Conservation (phyloP, 805 yeast genomes). For the Torulaspora microellipsoides region DNA sequence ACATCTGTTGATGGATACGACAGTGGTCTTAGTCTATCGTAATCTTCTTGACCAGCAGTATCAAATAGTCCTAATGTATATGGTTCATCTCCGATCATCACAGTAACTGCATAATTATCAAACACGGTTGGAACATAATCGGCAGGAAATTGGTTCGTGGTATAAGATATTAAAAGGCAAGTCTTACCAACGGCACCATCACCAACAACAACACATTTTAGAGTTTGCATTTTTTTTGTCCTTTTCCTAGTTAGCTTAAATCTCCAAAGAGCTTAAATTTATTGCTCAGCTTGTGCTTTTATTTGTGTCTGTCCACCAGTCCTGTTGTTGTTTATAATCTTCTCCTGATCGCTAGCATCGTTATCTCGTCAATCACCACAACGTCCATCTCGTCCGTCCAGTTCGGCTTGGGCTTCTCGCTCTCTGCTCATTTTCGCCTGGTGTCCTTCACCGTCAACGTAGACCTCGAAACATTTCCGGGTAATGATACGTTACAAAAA, state of each 20-base stretch:
- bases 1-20: constrained; percentile 97
- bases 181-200: constrained; percentile 99
- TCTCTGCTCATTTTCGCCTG: too few relatives aligned
- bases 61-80: constrained; percentile 95
- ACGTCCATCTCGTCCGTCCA: too few relatives aligned
- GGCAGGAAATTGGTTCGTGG: constrained; percentile 95
- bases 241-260: neutral
- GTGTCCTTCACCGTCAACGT: too few relatives aligned
- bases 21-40: constrained; percentile 93
- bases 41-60: constrained; percentile 99
- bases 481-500: too few relatives aligned
- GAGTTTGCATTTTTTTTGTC: constrained; percentile 39
- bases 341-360: neutral
- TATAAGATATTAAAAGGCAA: constrained; percentile 90
- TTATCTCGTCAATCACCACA: constrained; percentile 8
- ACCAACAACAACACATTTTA: constrained; percentile 97
- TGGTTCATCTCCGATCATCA: constrained; percentile 97
- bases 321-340: too few relatives aligned
- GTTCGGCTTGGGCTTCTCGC: too few relatives aligned
- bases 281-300: neutral
- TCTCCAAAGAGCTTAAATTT: neutral
- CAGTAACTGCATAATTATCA: constrained; percentile 91
- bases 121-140: constrained; percentile 99
- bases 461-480: too few relatives aligned
- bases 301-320: too few relatives aligned